Evolutionary conservation across 2,329 filamentous ascomycete species (phyloP).

Genomic region (Proliferodiscus dingleyae): DNA sequence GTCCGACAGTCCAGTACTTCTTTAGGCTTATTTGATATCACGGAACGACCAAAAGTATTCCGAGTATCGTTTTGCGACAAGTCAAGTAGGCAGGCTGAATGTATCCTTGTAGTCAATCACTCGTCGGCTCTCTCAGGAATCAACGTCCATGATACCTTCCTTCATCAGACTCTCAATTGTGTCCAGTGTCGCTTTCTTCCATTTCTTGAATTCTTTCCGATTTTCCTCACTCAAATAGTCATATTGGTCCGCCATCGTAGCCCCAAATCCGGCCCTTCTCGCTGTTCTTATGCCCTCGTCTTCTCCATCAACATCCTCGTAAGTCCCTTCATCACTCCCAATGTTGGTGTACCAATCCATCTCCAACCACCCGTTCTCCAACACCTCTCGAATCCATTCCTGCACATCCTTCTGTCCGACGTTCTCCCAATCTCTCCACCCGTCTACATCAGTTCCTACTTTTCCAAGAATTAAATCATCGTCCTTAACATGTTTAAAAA

Average conservation of each 20-base stretch:
- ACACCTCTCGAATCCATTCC: constrained; percentile 54
- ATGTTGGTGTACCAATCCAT: constrained; percentile 57
- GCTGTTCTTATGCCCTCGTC: constrained; percentile 23
- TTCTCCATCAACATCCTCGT: constrained; percentile 27
- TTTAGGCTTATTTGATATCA: too few species aligned
- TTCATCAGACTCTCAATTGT: constrained; percentile 44
- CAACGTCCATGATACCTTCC: constrained; percentile 9
- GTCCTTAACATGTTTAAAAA: constrained; percentile 35
- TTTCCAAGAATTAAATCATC: constrained; percentile 40
- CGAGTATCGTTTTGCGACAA: too few species aligned
- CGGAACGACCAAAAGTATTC: too few species aligned
- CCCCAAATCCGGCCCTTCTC: constrained; percentile 31
- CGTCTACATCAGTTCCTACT: constrained; percentile 39
- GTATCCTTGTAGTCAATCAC: too few species aligned
- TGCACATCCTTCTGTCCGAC: constrained; percentile 53
- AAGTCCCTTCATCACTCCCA: constrained; percentile 33
- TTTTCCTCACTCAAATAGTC: constrained; percentile 65
- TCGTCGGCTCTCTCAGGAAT: constrained; percentile 4
- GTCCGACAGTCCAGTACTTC: too few species aligned
- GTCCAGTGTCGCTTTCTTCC: constrained; percentile 57
- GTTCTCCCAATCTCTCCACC: constrained; percentile 50
- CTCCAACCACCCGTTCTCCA: constrained; percentile 43
- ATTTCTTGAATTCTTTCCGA: constrained; percentile 54
- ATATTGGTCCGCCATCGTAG: constrained; percentile 72
- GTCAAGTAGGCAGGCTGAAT: too few species aligned